Conservation (phyloP, 1,284 basidiomycete species). For the Veloporphyrellus conicus region DNA sequence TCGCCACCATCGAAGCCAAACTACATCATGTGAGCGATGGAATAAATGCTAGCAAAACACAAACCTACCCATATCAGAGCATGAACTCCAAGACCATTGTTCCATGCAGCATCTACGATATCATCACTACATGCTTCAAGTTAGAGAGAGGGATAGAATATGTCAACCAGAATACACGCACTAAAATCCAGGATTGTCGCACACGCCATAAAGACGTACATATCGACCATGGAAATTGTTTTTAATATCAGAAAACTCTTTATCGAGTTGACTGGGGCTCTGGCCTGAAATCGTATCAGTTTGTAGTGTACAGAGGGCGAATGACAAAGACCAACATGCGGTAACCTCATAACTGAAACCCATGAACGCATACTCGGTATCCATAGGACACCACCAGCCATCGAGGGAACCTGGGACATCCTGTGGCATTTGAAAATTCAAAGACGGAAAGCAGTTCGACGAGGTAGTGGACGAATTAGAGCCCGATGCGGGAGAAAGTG, state of each 20-base stretch:
- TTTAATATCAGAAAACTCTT: conserved; percentile 62
- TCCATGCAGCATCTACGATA: conserved; percentile 69
- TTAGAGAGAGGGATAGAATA: neutral
- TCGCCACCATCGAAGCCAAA: conserved; percentile 60
- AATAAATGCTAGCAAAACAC: neutral
- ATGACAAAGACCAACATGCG: conserved; percentile 39
- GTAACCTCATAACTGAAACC: conserved; percentile 72
- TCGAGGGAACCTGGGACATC: conserved; percentile 42
- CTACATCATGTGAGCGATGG: conserved; percentile 30
- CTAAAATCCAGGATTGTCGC: conserved; percentile 66
- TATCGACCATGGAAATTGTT: conserved; percentile 61
- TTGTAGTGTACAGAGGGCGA: neutral
- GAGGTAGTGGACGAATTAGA: neutral
- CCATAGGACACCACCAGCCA: conserved; percentile 64
- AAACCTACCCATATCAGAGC: conserved; percentile 65
- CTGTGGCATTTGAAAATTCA: conserved; percentile 56
- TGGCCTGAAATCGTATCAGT: conserved; percentile 39
- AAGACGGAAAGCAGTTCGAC: conserved; percentile 50
- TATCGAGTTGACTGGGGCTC: conserved; percentile 43
- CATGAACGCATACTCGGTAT: conserved; percentile 65
- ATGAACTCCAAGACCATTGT: conserved; percentile 64
- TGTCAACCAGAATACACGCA: conserved; percentile 30
- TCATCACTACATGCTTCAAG: conserved; percentile 47
- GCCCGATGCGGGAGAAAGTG: too few species aligned
- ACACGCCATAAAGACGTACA: conserved; percentile 66